Evolutionary conservation across 2,329 filamentous ascomycete species (phyloP).

Genomic region (Cytospora leucostoma): DNA sequence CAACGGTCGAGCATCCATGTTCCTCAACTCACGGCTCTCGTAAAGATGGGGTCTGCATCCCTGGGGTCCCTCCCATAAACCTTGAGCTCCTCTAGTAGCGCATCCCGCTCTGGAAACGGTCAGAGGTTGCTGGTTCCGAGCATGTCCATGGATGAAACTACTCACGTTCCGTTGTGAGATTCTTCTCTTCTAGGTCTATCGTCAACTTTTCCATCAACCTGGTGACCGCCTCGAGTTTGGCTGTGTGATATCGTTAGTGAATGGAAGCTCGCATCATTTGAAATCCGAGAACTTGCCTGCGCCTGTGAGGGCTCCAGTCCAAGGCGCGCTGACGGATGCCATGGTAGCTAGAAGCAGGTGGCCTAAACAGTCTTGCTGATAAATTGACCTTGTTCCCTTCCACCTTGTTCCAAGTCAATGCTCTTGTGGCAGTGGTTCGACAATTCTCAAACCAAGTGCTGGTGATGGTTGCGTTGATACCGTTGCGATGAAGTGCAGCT

Average conservation of each 20-base stretch:
- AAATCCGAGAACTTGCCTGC: conserved; percentile 40
- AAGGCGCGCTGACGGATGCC: conserved; percentile 21
- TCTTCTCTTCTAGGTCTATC: conserved; percentile 61
- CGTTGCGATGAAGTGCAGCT: neutral
- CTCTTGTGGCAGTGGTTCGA: neutral
- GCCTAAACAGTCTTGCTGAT: neutral
- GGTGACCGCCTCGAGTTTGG: conserved; percentile 69
- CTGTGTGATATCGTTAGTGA: conserved; percentile 40
- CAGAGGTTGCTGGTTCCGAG: conserved; percentile 20
- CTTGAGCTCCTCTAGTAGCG: conserved; percentile 70
- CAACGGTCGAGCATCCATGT: neutral
- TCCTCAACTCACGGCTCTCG: conserved; percentile 60
- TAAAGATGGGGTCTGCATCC: conserved; percentile 81
- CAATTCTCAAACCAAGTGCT: neutral
- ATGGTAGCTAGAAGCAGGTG: conserved; percentile 10
- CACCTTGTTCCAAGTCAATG: neutral
- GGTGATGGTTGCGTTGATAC: neutral
- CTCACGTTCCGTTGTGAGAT: conserved; percentile 62
- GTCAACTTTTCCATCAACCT: conserved; percentile 63
- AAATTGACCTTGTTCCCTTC: neutral
- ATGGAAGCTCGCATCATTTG: neutral
- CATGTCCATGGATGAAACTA: conserved; percentile 20
- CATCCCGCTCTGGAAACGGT: conserved; percentile 57
- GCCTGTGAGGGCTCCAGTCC: conserved; percentile 37
- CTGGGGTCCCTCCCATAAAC: conserved; percentile 71